Conservation (phyloP, 192 early-diverging fungal genomes). For the Phlyctochytrium bullatum region DNA sequence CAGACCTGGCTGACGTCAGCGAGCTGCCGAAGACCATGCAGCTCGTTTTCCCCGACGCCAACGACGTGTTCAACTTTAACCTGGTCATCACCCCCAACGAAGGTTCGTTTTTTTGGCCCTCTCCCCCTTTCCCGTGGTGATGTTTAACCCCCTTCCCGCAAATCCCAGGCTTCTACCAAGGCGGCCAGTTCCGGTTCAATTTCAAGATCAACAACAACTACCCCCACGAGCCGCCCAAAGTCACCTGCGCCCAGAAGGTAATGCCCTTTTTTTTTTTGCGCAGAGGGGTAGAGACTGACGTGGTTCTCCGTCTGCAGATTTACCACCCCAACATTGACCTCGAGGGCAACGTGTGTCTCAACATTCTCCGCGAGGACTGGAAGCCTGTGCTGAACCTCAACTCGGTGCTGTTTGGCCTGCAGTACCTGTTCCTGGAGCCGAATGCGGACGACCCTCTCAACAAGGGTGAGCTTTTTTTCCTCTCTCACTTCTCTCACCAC, state of each 20-base stretch:
- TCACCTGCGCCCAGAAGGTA: conserved; percentile 85
- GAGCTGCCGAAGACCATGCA: conserved; percentile 70
- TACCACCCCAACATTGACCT: conserved; percentile 99
- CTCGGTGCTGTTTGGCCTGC: conserved; percentile 84
- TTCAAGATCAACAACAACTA: conserved; percentile 84
- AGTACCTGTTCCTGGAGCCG: conserved; percentile 89
- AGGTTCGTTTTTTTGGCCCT: conserved; percentile 43
- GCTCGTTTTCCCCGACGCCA: conserved; percentile 70
- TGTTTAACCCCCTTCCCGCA: conserved; percentile 10
- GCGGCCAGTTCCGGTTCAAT: conserved; percentile 77
- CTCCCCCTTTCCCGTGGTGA: conserved; percentile 7
- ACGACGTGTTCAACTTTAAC: conserved; percentile 79
- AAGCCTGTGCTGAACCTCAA: conserved; percentile 96
- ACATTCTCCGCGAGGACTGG: conserved; percentile 98
- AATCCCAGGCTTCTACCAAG: conserved; percentile 73
- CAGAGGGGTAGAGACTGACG: neutral
- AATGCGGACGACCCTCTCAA: conserved; percentile 98
- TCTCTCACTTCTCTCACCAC: too few relatives aligned
- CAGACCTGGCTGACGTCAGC: conserved; percentile 81
- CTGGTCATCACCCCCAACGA: conserved; percentile 85
- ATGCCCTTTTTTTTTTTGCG: neutral
- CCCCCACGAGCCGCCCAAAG: conserved; percentile 90
- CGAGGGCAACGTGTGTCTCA: conserved; percentile 94
- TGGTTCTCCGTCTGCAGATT: conserved; percentile 48
- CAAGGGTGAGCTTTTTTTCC: conserved; percentile 58